Evolutionary conservation across 139 green algal genomes (phyloP), one percentile per base, ranked within the genome.

Genomic region (Chlorella sp.): DNA sequence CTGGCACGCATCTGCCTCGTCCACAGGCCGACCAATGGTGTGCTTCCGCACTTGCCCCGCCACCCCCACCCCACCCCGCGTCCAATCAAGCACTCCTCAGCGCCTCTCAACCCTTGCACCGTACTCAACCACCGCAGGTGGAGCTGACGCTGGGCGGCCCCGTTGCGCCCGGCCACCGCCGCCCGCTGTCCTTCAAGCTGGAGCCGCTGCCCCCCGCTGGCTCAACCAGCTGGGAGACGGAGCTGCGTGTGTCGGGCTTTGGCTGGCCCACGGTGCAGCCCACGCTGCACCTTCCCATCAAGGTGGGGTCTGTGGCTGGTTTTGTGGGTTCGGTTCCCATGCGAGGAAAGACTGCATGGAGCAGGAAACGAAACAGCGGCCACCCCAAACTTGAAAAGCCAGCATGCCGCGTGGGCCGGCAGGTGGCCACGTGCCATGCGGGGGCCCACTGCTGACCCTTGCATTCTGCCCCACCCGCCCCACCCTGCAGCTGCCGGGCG

Each of bases 181-280:
- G 86, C 58, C 86, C 82, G 22, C 73, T 90, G 60, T 28, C 48
- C 58, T 90, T 75, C 74, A 48, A 62, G 46, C 67, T 90, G 65
- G 73, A 78, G 24, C 51, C 76, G 65, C 81, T 90, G 38, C 34
- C 34, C 20, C 76, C 81, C 7, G 72, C 46, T 0, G 74, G 60
- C n/a, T n/a, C 24, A 44, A 78, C 79, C n/a, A 14, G 41, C 41
- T 90, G 86, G 86, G 82, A 87, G 58, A 73, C 62, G 3, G 58
- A 69, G 41, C 84, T 82, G 46, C 34, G 74, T 3, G 75, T 85
- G 38, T 46, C 62, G 1, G 81, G 80, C 34, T 90, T 90, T 80
- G 87, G 87, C 38, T 87, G 87, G 82, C 87, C 87, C 40, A 9
- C 83, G 46, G 38, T 90, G 22, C 82, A 88, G 68, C 44, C 87